phyloP scores from a whole-genome alignment of 2,329 filamentous ascomycete genomes.

The Elsinoe batatas region DNA sequence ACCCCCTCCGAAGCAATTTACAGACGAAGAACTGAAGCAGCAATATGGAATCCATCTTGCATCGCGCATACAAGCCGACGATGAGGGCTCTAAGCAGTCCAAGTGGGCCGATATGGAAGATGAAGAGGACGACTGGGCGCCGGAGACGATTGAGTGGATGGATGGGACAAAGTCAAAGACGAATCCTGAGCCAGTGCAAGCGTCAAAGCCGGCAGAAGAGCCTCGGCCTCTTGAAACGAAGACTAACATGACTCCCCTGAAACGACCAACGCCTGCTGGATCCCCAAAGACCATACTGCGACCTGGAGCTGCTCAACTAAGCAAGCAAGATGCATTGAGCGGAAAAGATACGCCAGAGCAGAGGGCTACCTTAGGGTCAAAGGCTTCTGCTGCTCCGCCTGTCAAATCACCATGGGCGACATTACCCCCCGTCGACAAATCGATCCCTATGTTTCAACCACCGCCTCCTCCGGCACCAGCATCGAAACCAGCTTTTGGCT shows the following conservation, averaged over 20 bases:
- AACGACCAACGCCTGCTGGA: conserved; percentile 28
- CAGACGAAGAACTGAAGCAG: conserved; percentile 74
- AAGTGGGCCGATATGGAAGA: conserved; percentile 90
- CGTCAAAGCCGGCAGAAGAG: conserved; percentile 16
- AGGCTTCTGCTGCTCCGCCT: conserved; percentile 58
- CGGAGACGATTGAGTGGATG: conserved; percentile 77
- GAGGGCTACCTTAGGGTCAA: conserved; percentile 57
- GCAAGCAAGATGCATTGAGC: conserved; percentile 25
- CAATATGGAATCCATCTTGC: conserved; percentile 82
- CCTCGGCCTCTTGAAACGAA: conserved; percentile 21
- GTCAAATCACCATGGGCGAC: conserved; percentile 87
- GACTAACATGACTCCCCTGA: conserved; percentile 23
- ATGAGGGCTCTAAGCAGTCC: conserved; percentile 53
- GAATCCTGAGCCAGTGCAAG: conserved; percentile 11
- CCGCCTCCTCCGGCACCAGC: conserved; percentile 31
- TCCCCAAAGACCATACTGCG: conserved; percentile 41
- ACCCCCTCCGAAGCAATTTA: conserved; percentile 69
- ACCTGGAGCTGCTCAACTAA: conserved; percentile 33
- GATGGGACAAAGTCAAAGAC: conserved; percentile 69
- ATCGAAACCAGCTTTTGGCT: conserved; percentile 32
- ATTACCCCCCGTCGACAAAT: conserved; percentile 74
- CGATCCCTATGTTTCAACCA: conserved; percentile 57
- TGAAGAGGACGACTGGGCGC: conserved; percentile 78
- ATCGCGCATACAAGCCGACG: conserved; percentile 58
- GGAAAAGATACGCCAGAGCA: conserved; percentile 51